These are phyloP conservation scores for Cordyceps javanica DNA, from an alignment of 2,329 filamentous ascomycete species.

Conservation along the genomic window DNA sequence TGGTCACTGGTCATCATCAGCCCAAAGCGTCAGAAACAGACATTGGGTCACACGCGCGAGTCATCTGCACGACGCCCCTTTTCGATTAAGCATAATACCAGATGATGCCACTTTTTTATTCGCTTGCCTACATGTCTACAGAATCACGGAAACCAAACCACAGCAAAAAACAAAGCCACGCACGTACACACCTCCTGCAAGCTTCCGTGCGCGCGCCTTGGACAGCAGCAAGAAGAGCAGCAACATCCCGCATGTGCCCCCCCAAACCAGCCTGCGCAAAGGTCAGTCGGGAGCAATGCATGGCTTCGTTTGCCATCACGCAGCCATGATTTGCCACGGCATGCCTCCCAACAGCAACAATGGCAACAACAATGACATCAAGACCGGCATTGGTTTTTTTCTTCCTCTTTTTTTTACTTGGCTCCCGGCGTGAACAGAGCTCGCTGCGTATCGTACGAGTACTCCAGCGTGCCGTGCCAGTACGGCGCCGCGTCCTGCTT, in stretches of 20 bases:
- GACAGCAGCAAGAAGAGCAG: too few species aligned
- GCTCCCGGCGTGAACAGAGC: conserved; percentile 47
- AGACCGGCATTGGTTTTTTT: too few species aligned
- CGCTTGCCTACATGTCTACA: neutral
- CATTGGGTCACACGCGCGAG: neutral
- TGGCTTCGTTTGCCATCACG: too few species aligned
- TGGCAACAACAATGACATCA: too few species aligned
- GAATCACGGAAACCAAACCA: too few species aligned
- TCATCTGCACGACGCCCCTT: conserved; percentile 2
- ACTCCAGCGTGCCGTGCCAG: conserved; percentile 57
- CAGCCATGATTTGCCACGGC: too few species aligned
- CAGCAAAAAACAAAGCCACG: too few species aligned
- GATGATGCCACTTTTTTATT: neutral
- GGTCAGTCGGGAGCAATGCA: too few species aligned
- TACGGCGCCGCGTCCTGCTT: conserved; percentile 52
- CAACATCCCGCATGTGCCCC: neutral
- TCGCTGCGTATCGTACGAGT: conserved; percentile 58
- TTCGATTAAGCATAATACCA: neutral
- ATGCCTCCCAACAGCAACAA: too few species aligned
- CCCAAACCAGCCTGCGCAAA: too few species aligned
- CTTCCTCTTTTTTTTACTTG: conserved; percentile 33
- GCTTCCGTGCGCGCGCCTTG: neutral
- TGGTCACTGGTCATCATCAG: conserved; percentile 2
- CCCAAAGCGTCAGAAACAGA: neutral
- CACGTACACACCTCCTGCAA: too few species aligned